These are phyloP conservation scores for Salix exigua DNA, from an alignment of 345 rosid genomes.

Conservation along the genomic window DNA sequence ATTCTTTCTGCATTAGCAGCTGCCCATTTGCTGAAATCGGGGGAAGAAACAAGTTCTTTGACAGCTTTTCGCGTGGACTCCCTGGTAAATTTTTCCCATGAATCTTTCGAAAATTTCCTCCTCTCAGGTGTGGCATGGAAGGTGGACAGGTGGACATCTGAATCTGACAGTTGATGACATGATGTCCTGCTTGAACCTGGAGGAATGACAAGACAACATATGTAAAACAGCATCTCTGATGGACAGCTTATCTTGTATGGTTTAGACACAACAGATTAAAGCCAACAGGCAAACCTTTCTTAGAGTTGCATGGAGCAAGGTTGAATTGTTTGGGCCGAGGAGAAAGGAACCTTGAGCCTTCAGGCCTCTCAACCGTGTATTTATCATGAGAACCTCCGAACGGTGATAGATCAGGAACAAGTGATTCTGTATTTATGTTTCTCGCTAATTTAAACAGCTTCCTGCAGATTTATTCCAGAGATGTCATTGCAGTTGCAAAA, in stretches of 20 bases:
- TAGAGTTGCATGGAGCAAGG: constrained; percentile 30
- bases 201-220: neutral
- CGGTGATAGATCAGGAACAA: constrained; percentile 40
- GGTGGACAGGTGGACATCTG: constrained; percentile 53
- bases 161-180: constrained; percentile 34
- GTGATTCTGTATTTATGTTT: constrained; percentile 31
- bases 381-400: constrained; percentile 37
- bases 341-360: constrained; percentile 20
- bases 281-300: constrained; percentile 35
- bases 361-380: constrained; percentile 30
- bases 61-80: constrained; percentile 64
- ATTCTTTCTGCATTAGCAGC: constrained; percentile 75
- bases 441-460: constrained; percentile 35
- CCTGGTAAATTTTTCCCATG: constrained; percentile 55
- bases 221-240: neutral
- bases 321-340: constrained; percentile 18
- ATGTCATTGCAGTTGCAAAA: constrained; percentile 1
- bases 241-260: neutral
- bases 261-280: neutral
- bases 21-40: constrained; percentile 78
- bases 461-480: constrained; percentile 45
- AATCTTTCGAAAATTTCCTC: constrained; percentile 51
- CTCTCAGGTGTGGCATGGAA: constrained; percentile 70
- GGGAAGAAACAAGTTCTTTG: constrained; percentile 67
- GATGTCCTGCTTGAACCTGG: constrained; percentile 42